These are phyloP conservation scores for Penicillium fimorum DNA, from an alignment of 495 filamentous ascomycete genomes.

Conservation along the genomic window DNA sequence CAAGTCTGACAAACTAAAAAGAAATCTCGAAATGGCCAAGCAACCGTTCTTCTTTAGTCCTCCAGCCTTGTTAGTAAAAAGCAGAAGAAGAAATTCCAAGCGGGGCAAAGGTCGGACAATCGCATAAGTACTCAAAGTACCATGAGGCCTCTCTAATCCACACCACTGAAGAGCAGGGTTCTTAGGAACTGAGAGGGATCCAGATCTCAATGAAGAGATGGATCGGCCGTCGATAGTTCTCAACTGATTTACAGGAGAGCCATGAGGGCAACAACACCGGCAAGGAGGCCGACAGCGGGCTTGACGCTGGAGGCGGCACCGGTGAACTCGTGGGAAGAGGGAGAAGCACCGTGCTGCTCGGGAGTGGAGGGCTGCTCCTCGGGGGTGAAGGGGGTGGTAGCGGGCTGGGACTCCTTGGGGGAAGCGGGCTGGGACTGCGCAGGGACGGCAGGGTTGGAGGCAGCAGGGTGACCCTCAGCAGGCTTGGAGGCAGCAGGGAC, in stretches of 20 bases:
- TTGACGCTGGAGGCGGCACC: conserved; percentile 37
- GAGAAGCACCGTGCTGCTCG: conserved; percentile 9
- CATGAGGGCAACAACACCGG: conserved; percentile 41
- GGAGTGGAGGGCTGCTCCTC: conserved; percentile 19
- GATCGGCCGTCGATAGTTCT: conserved; percentile 2
- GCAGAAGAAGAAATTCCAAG: conserved; percentile 12
- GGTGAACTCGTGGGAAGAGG: conserved; percentile 25
- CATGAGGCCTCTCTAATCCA: conserved; percentile 8
- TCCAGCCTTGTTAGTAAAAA: conserved; percentile 8
- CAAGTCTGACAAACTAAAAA: conserved; percentile 15
- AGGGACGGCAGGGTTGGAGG: conserved; percentile 1
- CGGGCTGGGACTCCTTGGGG: conserved; percentile 8
- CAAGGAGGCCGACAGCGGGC: conserved; percentile 39
- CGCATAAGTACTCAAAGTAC: conserved; percentile 9
- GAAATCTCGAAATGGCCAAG: conserved; percentile 33
- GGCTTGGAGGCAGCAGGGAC: conserved; percentile 13
- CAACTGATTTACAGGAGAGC: conserved; percentile 38
- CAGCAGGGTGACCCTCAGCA: conserved; percentile 5
- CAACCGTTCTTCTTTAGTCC: conserved; percentile 14
- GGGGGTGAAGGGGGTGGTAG: conserved; percentile 1
- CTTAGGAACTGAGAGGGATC: not conserved
- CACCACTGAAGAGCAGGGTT: conserved; percentile 21
- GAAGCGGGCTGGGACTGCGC: conserved; percentile 11
- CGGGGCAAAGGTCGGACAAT: conserved; percentile 13
- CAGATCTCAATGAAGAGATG: conserved; percentile 1